Base-by-base conservation (phyloP, 495 filamentous ascomycete species). In the Apiosordaria backusii region DNA sequence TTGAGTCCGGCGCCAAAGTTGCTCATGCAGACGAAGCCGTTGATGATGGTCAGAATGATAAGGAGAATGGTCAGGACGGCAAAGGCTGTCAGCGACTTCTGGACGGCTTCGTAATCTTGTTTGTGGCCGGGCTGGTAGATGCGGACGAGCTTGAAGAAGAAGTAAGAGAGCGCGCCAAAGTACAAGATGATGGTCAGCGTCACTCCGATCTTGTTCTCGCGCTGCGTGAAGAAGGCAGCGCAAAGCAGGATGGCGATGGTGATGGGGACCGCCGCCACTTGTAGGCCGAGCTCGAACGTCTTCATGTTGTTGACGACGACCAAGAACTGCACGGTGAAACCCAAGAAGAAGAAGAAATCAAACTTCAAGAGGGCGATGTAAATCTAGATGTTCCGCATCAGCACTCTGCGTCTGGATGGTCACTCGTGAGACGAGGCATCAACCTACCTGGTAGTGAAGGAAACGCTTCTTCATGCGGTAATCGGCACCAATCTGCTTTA, bases 261-360 rank as follows among this genome's bases (percentile, higher is more conserved):
- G 72, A 97, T 81, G 22, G 94, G 92, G 58, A 99, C 89, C 22
- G 93, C 95, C 68, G 88, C 90, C 53, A 94, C 85, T 4, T 96
- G 98, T 64, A 98, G 84, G 55, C 83, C 88, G 72, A 96, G 92
- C 75, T 99, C 95, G 72, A 84, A 78, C 69, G 89, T 83, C 27
- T 81, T 81, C 27, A 83, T 85, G 67, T 85, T 79, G 45, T 85
- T 88, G 50, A 98, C 93, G 64, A 99, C 88, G 67, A 98, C 95
- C 27, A 99, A 82, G 78, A 99, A 98, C 74, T 99, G 95, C 50
- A 99, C 89, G 5, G 93, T 97, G 74, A 99, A 99, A 16, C 93
- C 95, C 61, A 99, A 87, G 85, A 99, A 99, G 84, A 99, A 97
- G 86, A 99, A 99, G 78, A 99, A 98, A 80, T 99, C 95, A 77